phyloP scores from a whole-genome alignment of 371 early-diverging fungal genomes.

The Blakeslea trispora region DNA sequence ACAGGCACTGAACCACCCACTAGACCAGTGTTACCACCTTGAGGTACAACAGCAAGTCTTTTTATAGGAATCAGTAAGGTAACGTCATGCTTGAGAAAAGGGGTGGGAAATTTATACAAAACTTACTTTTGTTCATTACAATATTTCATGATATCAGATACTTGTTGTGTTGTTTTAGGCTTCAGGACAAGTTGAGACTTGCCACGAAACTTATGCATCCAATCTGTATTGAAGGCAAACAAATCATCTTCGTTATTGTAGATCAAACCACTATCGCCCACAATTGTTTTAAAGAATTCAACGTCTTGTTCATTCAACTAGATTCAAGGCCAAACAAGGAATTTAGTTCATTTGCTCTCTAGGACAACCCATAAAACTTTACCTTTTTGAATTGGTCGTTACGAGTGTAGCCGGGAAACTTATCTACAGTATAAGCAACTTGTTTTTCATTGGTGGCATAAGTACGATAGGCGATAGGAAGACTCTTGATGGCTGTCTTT shows the following conservation, averaged over 20 bases:
- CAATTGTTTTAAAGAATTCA: slow-evolving; percentile 58
- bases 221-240: slow-evolving; percentile 79
- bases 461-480: slow-evolving; percentile 5
- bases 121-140: slow-evolving; percentile 79
- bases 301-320: slow-evolving; percentile 62
- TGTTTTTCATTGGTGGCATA: slow-evolving; percentile 27
- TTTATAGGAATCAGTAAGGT: background rate
- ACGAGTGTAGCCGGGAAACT: slow-evolving; percentile 55
- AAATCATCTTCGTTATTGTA: slow-evolving; percentile 58
- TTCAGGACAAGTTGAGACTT: slow-evolving; percentile 79
- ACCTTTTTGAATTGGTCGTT: slow-evolving; percentile 61
- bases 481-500: background rate
- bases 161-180: slow-evolving; percentile 87
- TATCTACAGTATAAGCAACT: slow-evolving; percentile 50
- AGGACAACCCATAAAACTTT: no score
- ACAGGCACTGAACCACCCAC: slow-evolving; percentile 93
- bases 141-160: slow-evolving; percentile 82
- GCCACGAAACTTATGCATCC: slow-evolving; percentile 93
- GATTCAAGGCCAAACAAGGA: no score
- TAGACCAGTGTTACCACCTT: slow-evolving; percentile 96
- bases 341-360: no score
- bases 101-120: no score
- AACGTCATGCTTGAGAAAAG: no score
- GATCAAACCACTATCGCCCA: slow-evolving; percentile 52
- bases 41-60: slow-evolving; percentile 91